phyloP scores from a whole-genome alignment of 192 early-diverging fungal genomes.

The Backusella liffmaniae region DNA sequence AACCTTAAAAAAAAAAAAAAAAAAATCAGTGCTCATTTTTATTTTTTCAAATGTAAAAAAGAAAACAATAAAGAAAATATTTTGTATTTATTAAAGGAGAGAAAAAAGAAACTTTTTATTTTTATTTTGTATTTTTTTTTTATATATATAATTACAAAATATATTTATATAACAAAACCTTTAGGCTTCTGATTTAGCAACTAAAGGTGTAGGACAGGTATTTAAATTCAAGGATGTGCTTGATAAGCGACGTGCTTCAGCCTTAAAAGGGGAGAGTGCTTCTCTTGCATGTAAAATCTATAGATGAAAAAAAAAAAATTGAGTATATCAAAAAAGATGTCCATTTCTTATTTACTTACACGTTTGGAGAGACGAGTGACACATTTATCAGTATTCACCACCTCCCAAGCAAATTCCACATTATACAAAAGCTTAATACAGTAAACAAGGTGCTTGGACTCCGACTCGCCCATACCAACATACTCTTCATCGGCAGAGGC shows the following conservation, averaged over 20 bases:
- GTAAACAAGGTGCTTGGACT: slow-evolving; percentile 75
- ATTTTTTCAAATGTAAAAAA: neutral
- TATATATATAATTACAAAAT: neutral
- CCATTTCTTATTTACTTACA: slow-evolving; percentile 36
- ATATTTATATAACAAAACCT: neutral
- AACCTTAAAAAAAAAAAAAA: slow-evolving; percentile 22
- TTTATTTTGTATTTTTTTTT: slow-evolving; percentile 4
- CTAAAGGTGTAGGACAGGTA: slow-evolving; percentile 1
- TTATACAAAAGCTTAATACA: slow-evolving; percentile 80
- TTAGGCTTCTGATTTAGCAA: slow-evolving; percentile 3
- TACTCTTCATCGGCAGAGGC: slow-evolving; percentile 48
- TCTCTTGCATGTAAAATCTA: slow-evolving; percentile 29
- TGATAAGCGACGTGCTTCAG: slow-evolving; percentile 9
- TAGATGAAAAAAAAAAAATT: neutral
- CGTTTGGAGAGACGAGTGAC: slow-evolving; percentile 48
- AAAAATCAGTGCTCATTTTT: neutral
- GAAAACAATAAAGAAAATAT: neutral
- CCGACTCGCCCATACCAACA: slow-evolving; percentile 54
- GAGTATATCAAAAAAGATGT: neutral
- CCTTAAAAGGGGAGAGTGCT: slow-evolving; percentile 23
- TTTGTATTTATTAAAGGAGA: neutral
- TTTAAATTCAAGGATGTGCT: neutral
- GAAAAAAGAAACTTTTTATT: neutral
- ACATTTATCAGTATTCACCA: slow-evolving; percentile 52
- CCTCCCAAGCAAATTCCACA: slow-evolving; percentile 86